Conservation (phyloP, 73 alveolate species). For the Tetrahymena borealis region DNA sequence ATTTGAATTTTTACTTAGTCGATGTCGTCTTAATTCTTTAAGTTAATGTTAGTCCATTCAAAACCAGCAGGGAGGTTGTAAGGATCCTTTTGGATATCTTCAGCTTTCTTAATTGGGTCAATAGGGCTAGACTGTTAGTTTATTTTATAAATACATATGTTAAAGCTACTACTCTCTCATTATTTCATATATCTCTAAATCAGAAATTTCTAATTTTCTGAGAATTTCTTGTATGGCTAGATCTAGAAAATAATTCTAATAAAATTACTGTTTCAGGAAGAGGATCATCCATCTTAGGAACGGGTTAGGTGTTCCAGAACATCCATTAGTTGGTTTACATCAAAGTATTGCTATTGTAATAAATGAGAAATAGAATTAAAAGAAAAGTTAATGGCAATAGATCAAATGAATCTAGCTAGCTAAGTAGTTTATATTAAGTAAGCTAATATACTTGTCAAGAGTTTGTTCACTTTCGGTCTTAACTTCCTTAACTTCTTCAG, state of each 20-base stretch:
- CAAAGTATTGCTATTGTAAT: not conserved
- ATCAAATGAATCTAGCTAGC: not conserved
- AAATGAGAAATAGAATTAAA: not conserved
- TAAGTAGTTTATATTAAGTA: not conserved
- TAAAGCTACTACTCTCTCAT: too few relatives aligned
- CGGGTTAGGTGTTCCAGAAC: not conserved
- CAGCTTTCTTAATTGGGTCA: slow-evolving; percentile 7
- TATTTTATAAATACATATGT: too few relatives aligned
- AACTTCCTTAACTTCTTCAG: not conserved
- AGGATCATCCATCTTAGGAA: not conserved
- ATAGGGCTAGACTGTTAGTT: not conserved
- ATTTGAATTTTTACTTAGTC: slow-evolving; percentile 46
- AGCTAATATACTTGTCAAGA: not conserved
- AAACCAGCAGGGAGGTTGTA: slow-evolving; percentile 78
- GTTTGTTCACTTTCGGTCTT: not conserved
- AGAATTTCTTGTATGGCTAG: not conserved
- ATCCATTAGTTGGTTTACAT: not conserved
- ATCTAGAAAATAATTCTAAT: not conserved
- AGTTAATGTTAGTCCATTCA: slow-evolving; percentile 82
- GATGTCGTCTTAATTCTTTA: slow-evolving; percentile 61
- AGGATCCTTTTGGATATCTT: slow-evolving; percentile 75
- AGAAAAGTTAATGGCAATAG: not conserved
- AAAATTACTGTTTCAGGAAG: not conserved
- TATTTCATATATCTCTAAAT: too few relatives aligned
- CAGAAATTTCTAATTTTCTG: too few relatives aligned